Percentiles rank a stretch among this genome's conserved stretches.
phyloP scores from a whole-genome alignment of 305 asterid genomes.

The Lippia alba region DNA sequence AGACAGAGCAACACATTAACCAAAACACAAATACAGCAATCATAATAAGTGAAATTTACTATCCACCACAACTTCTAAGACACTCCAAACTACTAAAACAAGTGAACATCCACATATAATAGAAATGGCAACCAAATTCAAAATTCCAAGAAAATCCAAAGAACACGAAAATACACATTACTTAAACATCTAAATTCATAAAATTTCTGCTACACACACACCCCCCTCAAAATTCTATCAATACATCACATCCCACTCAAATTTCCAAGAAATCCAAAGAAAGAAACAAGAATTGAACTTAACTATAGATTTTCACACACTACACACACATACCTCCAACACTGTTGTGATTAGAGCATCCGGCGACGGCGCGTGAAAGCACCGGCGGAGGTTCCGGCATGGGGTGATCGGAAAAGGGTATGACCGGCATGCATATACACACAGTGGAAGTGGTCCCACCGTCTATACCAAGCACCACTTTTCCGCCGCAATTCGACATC shows the following conservation, averaged over 20 bases:
- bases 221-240: background rate
- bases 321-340: slow-evolving; percentile 65
- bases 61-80: background rate
- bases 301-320: background rate
- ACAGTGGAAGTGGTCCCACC: slow-evolving; percentile 85
- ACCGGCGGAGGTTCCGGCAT: slow-evolving; percentile 73
- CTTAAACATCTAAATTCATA: background rate
- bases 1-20: background rate
- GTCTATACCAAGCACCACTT: slow-evolving; percentile 77
- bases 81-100: background rate
- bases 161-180: background rate
- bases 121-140: background rate
- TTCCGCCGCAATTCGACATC: slow-evolving; percentile 30
- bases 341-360: slow-evolving; percentile 87
- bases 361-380: slow-evolving; percentile 79
- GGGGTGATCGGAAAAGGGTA: slow-evolving; percentile 46
- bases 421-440: slow-evolving; percentile 72
- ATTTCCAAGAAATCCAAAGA: background rate
- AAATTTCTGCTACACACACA: background rate
- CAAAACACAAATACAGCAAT: background rate
- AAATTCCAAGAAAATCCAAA: background rate
- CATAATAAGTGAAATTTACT: background rate
- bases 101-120: background rate
- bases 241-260: background rate
- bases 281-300: background rate